These are phyloP conservation scores for Powellomyces hirtus DNA, from an alignment of 192 early-diverging fungal species.

Conservation along the genomic window DNA sequence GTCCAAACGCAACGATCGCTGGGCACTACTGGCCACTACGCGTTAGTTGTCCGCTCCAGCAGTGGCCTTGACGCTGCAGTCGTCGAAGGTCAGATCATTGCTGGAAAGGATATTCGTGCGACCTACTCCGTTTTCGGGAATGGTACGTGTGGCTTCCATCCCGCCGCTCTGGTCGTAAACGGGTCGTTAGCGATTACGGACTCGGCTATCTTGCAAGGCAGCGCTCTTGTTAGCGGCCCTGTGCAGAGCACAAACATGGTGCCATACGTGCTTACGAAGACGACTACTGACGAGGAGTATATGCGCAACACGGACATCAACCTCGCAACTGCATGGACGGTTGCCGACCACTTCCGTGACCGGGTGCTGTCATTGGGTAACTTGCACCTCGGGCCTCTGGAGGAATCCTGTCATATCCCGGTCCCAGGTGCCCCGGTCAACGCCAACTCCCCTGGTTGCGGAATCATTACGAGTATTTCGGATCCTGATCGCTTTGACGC, in stretches of 20 bases:
- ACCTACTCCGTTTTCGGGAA: not conserved
- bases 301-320: not conserved
- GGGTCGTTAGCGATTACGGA: not conserved
- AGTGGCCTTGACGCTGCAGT: not conserved
- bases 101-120: too few relatives aligned
- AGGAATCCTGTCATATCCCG: not conserved
- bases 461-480: not conserved
- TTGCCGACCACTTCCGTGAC: not conserved
- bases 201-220: not conserved
- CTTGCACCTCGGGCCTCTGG: not conserved
- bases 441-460: not conserved
- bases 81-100: not conserved
- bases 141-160: not conserved
- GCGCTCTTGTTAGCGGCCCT: not conserved
- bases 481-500: not conserved
- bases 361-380: not conserved
- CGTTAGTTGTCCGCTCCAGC: not conserved
- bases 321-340: not conserved
- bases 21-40: not conserved
- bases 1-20: not conserved
- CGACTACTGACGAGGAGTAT: not conserved
- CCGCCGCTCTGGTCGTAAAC: not conserved
- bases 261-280: not conserved
- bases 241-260: not conserved
- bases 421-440: not conserved